Evolutionary conservation across 225 moss, liverwort and hornwort species (phyloP).

Genomic region (Ulota crispa): DNA sequence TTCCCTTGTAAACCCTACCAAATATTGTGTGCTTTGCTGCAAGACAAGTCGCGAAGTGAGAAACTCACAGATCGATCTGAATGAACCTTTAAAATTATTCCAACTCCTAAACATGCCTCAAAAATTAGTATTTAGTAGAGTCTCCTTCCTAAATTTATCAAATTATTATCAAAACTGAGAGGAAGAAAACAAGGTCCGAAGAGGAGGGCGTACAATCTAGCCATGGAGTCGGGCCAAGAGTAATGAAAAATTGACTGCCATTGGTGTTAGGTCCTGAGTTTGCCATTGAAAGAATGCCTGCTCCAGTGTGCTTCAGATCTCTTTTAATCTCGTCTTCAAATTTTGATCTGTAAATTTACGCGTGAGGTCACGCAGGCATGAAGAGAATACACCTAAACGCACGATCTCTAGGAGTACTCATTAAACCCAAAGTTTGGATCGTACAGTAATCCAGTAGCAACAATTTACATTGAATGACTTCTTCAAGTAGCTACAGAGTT

Average conservation of each 20-base stretch:
- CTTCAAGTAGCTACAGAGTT: conserved; percentile 1
- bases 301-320: conserved; percentile 93
- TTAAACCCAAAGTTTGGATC: neutral
- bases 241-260: conserved; percentile 95
- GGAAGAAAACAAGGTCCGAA: neutral
- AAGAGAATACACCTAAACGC: neutral
- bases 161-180: neutral
- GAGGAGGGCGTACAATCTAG: conserved; percentile 68
- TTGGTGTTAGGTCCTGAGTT: conserved; percentile 95
- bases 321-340: conserved; percentile 94
- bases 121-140: neutral
- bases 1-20: conserved; percentile 60
- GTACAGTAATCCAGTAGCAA: neutral
- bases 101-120: neutral
- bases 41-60: conserved; percentile 17
- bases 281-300: conserved; percentile 95
- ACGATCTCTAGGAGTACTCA: neutral
- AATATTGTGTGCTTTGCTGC: conserved; percentile 70
- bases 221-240: conserved; percentile 89
- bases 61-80: neutral
- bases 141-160: conserved; percentile 5
- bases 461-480: neutral
- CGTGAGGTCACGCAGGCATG: conserved; percentile 6
- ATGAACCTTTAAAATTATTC: neutral
- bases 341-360: conserved; percentile 56